These are phyloP conservation scores for Acanthamoeba triangularis DNA, from an alignment of 208 protist species.

Conservation along the genomic window DNA sequence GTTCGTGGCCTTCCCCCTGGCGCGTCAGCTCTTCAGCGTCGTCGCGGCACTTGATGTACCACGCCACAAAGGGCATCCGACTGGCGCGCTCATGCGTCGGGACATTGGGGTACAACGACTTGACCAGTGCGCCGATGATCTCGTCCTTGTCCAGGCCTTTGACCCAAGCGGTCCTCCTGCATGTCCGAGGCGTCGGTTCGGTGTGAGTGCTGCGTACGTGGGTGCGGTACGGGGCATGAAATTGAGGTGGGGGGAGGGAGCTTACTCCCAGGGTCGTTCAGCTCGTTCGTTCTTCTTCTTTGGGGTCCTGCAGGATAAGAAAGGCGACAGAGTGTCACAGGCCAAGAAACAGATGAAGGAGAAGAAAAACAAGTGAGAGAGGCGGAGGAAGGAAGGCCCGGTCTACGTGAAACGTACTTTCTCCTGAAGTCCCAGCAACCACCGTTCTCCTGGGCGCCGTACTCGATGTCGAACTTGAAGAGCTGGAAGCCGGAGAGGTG, in stretches of 20 bases:
- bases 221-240: no score
- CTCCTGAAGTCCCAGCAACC: neutral
- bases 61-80: neutral
- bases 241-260: no score
- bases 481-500: neutral
- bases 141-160: neutral
- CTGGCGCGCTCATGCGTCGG: neutral
- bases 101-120: neutral
- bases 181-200: no score
- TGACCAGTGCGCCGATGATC: neutral
- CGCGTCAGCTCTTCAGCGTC: neutral
- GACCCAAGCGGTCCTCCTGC: no score
- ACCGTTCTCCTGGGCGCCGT: neutral
- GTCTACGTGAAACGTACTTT: neutral
- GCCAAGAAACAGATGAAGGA: neutral
- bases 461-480: slow-evolving; percentile 3
- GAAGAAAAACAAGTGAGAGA: neutral
- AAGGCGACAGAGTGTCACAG: neutral
- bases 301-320: neutral
- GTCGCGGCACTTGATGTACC: neutral
- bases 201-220: no score
- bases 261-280: no score
- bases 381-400: neutral
- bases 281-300: no score
- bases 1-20: neutral